Evolutionary conservation across 1,284 basidiomycete genomes (phyloP).

Genomic region (Cryptococcus maquisensis): DNA sequence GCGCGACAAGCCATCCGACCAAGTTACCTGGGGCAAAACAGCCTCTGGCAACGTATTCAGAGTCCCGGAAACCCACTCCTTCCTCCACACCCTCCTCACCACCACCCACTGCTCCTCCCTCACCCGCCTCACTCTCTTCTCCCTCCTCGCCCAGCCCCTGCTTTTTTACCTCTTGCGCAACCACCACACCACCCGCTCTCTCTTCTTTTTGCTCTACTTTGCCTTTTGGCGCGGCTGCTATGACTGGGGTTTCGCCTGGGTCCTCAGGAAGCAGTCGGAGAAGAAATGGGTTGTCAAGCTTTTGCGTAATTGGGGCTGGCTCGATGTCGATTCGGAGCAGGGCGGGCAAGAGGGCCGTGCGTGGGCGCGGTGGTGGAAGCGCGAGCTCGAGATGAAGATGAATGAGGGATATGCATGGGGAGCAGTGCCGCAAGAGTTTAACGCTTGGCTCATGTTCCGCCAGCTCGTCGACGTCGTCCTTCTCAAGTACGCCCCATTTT

Average conservation of each 20-base stretch:
- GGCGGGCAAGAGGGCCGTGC: constrained; percentile 56
- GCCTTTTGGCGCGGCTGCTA: constrained; percentile 90
- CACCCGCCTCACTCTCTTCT: constrained; percentile 76
- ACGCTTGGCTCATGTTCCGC: constrained; percentile 51
- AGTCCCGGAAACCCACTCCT: constrained; percentile 93
- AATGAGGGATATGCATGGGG: constrained; percentile 86
- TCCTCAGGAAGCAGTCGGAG: constrained; percentile 90
- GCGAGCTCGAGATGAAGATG: constrained; percentile 88
- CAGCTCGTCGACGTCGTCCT: constrained; percentile 88
- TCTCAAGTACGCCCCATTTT: constrained; percentile 65
- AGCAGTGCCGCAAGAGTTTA: constrained; percentile 54
- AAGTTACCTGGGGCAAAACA: constrained; percentile 82
- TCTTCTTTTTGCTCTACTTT: constrained; percentile 56
- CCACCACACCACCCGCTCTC: constrained; percentile 49
- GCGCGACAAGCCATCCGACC: constrained; percentile 35
- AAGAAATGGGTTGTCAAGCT: constrained; percentile 84
- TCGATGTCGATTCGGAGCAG: constrained; percentile 57
- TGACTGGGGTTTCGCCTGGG: constrained; percentile 88
- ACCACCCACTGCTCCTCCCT: constrained; percentile 87
- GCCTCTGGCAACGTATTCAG: constrained; percentile 80
- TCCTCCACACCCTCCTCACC: constrained; percentile 83
- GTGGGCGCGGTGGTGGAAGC: constrained; percentile 74
- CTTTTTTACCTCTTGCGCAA: constrained; percentile 68
- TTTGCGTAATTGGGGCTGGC: constrained; percentile 76
- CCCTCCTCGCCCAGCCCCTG: constrained; percentile 72